phyloP scores from a whole-genome alignment of 352 stramenopile species.

The Phytophthora aleatoria region DNA sequence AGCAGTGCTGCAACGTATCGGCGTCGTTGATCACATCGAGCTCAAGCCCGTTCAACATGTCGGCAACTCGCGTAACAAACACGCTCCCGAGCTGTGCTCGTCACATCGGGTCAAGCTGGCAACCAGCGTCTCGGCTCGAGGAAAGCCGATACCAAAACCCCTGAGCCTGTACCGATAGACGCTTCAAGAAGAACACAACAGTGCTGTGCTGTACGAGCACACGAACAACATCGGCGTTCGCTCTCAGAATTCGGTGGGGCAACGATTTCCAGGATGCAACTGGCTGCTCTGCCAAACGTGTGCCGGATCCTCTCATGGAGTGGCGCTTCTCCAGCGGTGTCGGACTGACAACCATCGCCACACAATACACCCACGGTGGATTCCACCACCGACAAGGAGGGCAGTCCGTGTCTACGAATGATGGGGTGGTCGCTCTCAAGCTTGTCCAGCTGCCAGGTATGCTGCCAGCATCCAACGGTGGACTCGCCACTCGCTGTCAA shows the following conservation, averaged over 20 bases:
- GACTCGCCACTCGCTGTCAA: neutral
- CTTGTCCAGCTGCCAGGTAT: conserved; percentile 18
- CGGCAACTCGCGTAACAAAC: neutral
- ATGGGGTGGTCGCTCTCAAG: conserved; percentile 7
- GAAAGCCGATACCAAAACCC: conserved; percentile 1
- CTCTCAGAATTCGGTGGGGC: conserved; percentile 9
- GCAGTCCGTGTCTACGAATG: no score
- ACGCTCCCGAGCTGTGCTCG: neutral
- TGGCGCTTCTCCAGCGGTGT: conserved; percentile 1
- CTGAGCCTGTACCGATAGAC: conserved; percentile 1
- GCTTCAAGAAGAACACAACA: neutral
- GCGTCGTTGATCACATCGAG: neutral
- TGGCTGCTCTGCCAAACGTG: neutral
- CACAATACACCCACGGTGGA: no score
- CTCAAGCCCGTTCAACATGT: conserved; percentile 10
- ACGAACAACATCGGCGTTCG: neutral
- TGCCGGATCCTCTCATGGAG: conserved; percentile 1
- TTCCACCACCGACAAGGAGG: neutral
- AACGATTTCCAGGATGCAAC: neutral
- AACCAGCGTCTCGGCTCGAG: neutral
- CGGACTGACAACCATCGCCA: neutral
- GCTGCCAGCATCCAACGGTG: conserved; percentile 10
- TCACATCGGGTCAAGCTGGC: neutral
- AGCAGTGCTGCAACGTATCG: neutral
- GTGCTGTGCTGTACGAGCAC: neutral